Evolutionary conservation across 2,329 filamentous ascomycete genomes (phyloP).

Genomic region (Bipolaris bicolor): DNA sequence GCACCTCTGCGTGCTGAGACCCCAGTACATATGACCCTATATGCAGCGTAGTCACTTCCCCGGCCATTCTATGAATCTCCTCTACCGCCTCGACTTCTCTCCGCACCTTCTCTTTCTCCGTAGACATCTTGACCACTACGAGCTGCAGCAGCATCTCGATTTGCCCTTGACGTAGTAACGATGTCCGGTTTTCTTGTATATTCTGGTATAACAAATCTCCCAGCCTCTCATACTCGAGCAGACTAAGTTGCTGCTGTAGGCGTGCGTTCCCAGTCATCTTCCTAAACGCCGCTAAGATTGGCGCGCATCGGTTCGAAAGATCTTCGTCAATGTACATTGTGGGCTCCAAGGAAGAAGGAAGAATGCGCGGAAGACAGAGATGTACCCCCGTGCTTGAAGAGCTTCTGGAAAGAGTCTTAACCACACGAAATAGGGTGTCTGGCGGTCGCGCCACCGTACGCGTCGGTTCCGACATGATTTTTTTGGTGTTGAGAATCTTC

Average conservation of each 20-base stretch:
- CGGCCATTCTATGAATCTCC: background rate
- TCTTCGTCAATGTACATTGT: background rate
- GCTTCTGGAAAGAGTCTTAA: constrained; percentile 3
- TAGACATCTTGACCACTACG: constrained; percentile 8
- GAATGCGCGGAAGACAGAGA: constrained; percentile 16
- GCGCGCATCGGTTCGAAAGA: background rate
- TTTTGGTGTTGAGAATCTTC: background rate
- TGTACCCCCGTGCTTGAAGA: background rate
- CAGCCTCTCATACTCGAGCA: background rate
- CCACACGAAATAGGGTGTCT: constrained; percentile 11
- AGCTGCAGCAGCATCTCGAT: constrained; percentile 2
- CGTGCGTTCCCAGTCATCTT: background rate
- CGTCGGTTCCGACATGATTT: background rate
- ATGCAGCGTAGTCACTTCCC: background rate
- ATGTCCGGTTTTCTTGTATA: constrained; percentile 2
- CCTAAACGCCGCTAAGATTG: background rate
- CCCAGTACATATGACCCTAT: constrained; percentile 3
- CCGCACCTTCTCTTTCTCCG: background rate
- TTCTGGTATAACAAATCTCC: background rate
- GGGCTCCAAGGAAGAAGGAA: background rate
- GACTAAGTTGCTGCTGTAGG: constrained; percentile 2
- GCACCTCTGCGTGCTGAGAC: constrained; percentile 1
- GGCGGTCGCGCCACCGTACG: constrained; percentile 3
- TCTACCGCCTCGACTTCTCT: background rate
- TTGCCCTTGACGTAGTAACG: background rate